These are phyloP conservation scores for Suillus clintonianus DNA, from an alignment of 768 basidiomycete species.

Conservation along the genomic window DNA sequence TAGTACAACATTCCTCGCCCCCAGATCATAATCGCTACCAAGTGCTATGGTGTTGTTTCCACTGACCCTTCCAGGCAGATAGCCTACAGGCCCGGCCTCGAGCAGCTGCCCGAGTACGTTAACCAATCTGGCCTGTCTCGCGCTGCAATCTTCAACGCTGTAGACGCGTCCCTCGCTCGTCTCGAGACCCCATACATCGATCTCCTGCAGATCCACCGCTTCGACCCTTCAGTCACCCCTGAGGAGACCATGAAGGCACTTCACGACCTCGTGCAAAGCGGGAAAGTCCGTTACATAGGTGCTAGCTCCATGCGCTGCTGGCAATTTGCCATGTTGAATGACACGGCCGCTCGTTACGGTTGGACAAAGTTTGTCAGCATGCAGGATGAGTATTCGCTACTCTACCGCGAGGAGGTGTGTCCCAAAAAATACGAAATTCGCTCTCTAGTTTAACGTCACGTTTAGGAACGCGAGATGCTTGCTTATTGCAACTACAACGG, in stretches of 20 bases:
- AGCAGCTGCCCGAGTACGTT: slow-evolving; percentile 18
- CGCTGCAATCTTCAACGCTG: slow-evolving; percentile 37
- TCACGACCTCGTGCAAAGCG: slow-evolving; percentile 49
- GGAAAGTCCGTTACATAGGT: slow-evolving; percentile 54
- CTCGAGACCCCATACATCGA: slow-evolving; percentile 39
- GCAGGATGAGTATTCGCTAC: slow-evolving; percentile 53
- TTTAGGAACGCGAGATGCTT: slow-evolving; percentile 48
- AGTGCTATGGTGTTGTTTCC: slow-evolving; percentile 20
- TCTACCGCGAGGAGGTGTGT: slow-evolving; percentile 55
- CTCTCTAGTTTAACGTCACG: not conserved
- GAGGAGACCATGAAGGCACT: slow-evolving; percentile 54
- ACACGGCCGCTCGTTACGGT: slow-evolving; percentile 42
- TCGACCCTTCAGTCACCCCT: slow-evolving; percentile 35
- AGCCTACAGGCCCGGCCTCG: not conserved
- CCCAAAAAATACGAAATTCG: not conserved
- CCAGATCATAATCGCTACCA: slow-evolving; percentile 33
- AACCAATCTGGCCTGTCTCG: slow-evolving; percentile 38
- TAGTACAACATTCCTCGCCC: slow-evolving; percentile 34
- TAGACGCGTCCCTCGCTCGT: slow-evolving; percentile 36
- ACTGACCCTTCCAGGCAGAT: slow-evolving; percentile 5
- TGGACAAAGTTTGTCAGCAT: slow-evolving; percentile 60
- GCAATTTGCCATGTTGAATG: slow-evolving; percentile 46
- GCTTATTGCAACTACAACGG: slow-evolving; percentile 49
- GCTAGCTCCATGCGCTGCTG: slow-evolving; percentile 48
- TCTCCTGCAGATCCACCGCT: slow-evolving; percentile 47